Evolutionary conservation across 352 stramenopile species (phyloP).

Genomic region (Globisporangium orthogonon): DNA sequence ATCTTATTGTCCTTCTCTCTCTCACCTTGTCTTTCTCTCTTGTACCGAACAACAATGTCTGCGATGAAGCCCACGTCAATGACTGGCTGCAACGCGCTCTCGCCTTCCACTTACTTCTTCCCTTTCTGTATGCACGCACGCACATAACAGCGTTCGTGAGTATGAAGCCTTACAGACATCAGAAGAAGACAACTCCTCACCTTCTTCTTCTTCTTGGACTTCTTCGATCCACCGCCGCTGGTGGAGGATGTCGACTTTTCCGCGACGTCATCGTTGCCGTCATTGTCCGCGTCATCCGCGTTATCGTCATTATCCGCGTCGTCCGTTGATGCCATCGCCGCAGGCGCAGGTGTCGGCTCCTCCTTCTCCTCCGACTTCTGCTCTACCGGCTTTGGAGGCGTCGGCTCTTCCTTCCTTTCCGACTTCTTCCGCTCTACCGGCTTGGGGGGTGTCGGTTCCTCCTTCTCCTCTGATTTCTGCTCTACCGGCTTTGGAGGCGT

Average conservation of each 20-base stretch:
- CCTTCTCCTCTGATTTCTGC: too few species aligned
- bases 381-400: slow-evolving; percentile 14
- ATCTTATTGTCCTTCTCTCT: not conserved
- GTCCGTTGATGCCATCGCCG: slow-evolving; percentile 1
- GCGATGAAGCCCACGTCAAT: not conserved
- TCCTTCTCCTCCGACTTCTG: not conserved
- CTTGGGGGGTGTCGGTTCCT: slow-evolving; percentile 13
- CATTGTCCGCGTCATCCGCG: slow-evolving; percentile 23
- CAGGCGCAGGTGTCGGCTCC: not conserved
- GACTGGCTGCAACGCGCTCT: not conserved
- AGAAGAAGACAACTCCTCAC: slow-evolving; percentile 9
- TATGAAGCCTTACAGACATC: too few species aligned
- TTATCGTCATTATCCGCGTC: slow-evolving; percentile 25
- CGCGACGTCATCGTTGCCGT: slow-evolving; percentile 26
- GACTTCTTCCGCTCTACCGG: slow-evolving; percentile 8
- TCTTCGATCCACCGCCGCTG: slow-evolving; percentile 9
- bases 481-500: slow-evolving; percentile 9
- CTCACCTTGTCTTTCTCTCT: not conserved
- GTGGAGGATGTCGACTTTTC: slow-evolving; percentile 20
- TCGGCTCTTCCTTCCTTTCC: not conserved
- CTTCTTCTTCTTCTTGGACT: slow-evolving; percentile 66
- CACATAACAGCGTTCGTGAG: slow-evolving; percentile 3
- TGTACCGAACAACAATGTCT: not conserved
- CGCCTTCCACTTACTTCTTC: slow-evolving; percentile 24
- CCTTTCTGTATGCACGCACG: slow-evolving; percentile 26